These are phyloP conservation scores for Helicostylum pulchrum DNA, from an alignment of 192 early-diverging fungal genomes.

Conservation along the genomic window DNA sequence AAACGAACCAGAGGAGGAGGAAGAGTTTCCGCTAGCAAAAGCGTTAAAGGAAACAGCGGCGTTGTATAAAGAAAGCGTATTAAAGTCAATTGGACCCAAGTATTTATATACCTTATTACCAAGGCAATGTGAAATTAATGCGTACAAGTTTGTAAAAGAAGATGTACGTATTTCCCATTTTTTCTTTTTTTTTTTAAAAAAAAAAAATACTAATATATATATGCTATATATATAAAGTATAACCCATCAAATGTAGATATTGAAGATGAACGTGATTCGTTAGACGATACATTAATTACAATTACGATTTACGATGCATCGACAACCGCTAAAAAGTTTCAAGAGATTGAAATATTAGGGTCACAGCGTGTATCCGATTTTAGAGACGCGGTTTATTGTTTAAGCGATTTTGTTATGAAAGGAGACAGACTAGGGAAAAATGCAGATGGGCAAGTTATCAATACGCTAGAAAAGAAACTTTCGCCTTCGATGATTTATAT, in stretches of 20 bases:
- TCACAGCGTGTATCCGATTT: not conserved
- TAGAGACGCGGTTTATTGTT: not conserved
- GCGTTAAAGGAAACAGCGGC: not conserved
- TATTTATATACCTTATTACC: not conserved
- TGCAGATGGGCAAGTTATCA: not conserved
- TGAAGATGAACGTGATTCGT: not conserved
- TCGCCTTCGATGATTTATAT: not conserved
- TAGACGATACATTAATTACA: constrained; percentile 7
- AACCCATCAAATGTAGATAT: not conserved
- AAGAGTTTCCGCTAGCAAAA: not conserved
- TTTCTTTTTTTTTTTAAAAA: not conserved
- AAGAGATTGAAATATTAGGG: constrained; percentile 9
- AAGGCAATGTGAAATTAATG: not conserved
- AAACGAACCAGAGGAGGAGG: not conserved
- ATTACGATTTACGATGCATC: not conserved
- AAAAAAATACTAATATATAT: too few relatives aligned
- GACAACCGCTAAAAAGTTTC: not conserved
- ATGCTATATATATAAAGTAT: too few relatives aligned
- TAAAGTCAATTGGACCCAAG: not conserved
- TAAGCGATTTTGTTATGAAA: not conserved
- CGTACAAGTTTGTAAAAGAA: not conserved
- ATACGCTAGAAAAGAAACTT: not conserved
- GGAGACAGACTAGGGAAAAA: not conserved
- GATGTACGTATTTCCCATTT: not conserved
- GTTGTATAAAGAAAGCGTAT: not conserved